Base-by-base conservation (phyloP, 306 rosid species). In the Vigna angularis region DNA sequence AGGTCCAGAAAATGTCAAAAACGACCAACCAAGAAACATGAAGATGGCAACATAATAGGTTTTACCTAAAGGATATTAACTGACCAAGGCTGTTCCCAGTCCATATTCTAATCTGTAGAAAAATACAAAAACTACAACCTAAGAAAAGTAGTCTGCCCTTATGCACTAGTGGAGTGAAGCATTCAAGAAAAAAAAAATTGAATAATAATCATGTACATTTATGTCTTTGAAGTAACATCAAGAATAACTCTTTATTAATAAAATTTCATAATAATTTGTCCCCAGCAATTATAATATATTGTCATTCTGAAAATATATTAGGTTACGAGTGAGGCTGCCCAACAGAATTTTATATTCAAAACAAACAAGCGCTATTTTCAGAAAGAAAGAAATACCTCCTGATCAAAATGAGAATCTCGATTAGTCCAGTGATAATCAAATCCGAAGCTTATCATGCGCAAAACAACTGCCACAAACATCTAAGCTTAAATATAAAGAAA, bases 401-500 rank as follows among this genome's bases (percentile, higher is more conserved):
- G 75, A 83, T 88, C 92, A 73, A 91, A 87, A 74, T 51, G 84
- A 79, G 97, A 87, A 84, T 84, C 89, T 83, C 49, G 83, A 85
- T 83, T 79, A 71, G 84, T 88, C 98, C 98, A 88, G 76, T 89
- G 90, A 90, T 89, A 91, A 86, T 95, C 98, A 74, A 88, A 87
- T 38, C 91, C 98, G 81, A 91, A 95, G 90, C 99, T 95, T 86
- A 95, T 88, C 98, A 95, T 93, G 66, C 99, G 91, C 88, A 95
- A 83, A 79, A 87, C 96, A 85, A 95, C 98, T 95, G 91, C 80
- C 83, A 90, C 38, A 87, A 38, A 79, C 69, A 79, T 71, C 77
- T 73, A 77, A 70, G 77, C n/a, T 75, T 56, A 52, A 79, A 59
- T 48, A 71, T 49, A 66, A 70, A 79, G 66, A 57, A 15, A 14